Conservation (phyloP, 1,284 basidiomycete genomes). For the Naganishia sp. region DNA sequence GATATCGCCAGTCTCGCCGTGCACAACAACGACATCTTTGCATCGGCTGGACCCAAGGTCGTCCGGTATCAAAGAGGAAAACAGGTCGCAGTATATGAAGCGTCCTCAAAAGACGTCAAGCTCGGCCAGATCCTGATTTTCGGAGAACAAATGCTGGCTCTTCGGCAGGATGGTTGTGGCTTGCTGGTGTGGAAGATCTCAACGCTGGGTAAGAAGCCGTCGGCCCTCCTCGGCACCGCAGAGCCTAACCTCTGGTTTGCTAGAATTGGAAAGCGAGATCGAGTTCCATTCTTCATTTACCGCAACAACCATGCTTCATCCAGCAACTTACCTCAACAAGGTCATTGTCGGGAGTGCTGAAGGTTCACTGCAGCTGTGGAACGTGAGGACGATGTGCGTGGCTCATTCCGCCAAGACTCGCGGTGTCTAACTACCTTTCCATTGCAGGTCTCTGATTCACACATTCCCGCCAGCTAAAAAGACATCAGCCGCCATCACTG, state of each 20-base stretch:
- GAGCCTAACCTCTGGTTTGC: conserved; percentile 1
- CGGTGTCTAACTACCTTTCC: not conserved
- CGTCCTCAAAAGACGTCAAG: conserved; percentile 45
- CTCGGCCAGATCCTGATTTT: conserved; percentile 65
- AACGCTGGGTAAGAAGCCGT: conserved; percentile 58
- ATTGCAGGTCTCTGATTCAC: conserved; percentile 55
- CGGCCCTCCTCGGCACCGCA: too few relatives aligned
- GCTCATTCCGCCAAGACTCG: not conserved
- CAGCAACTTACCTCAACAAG: conserved; percentile 96
- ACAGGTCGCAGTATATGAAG: conserved; percentile 56
- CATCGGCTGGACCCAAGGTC: conserved; percentile 67
- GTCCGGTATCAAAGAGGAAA: conserved; percentile 85
- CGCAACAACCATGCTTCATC: conserved; percentile 82
- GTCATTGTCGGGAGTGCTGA: conserved; percentile 79
- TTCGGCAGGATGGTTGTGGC: conserved; percentile 76
- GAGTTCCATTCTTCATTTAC: conserved; percentile 67
- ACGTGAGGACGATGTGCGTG: conserved; percentile 76
- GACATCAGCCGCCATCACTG: conserved; percentile 63
- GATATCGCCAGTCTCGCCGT: conserved; percentile 75
- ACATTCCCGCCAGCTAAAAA: conserved; percentile 53
- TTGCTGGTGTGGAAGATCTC: conserved; percentile 78
- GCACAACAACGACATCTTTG: conserved; percentile 85
- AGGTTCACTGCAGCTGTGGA: conserved; percentile 91
- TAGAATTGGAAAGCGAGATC: conserved; percentile 63
- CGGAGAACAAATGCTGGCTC: conserved; percentile 73